A percentile compares a stretch with the other conserved stretches of the same genome.
Evolutionary conservation across 2,329 filamentous ascomycete genomes (phyloP).

Genomic region (Domatiomyces catenatus): DNA sequence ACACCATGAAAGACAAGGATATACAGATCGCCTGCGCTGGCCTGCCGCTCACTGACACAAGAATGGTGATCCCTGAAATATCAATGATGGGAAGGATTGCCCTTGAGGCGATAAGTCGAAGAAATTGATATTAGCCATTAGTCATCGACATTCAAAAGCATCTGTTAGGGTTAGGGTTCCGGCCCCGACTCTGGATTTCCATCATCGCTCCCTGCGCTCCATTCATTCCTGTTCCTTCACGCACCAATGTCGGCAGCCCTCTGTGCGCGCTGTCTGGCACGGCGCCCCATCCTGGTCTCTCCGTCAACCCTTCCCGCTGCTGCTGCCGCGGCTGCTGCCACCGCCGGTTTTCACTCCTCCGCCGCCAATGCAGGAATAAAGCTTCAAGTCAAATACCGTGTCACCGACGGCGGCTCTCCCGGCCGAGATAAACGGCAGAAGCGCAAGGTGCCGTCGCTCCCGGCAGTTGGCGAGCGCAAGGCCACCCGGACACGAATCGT

Average conservation of each 20-base stretch:
- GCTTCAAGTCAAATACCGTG: neutral
- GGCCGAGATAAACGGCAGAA: conserved; percentile 33
- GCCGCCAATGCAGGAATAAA: conserved; percentile 36
- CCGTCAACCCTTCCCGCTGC: neutral
- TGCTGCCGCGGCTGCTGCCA: conserved; percentile 1
- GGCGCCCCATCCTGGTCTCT: conserved; percentile 6
- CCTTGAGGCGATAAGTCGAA: too few species aligned
- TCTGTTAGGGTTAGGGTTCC: neutral
- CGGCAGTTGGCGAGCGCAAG: conserved; percentile 66
- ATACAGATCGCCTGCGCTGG: too few species aligned
- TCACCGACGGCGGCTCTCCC: conserved; percentile 21
- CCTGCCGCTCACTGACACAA: too few species aligned
- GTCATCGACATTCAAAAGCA: neutral
- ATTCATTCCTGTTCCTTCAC: neutral
- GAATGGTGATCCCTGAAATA: too few species aligned
- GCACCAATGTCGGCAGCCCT: conserved; percentile 10
- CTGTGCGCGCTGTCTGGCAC: conserved; percentile 11
- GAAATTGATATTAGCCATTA: too few species aligned
- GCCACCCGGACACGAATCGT: conserved; percentile 76
- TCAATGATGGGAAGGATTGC: too few species aligned
- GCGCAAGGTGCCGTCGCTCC: conserved; percentile 36
- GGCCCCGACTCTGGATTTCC: neutral
- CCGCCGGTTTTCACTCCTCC: conserved; percentile 30
- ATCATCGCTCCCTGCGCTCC: neutral
- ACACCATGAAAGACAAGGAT: too few species aligned